A percentile compares a stretch with the other conserved stretches of the same genome.
These are phyloP conservation scores for Grigorovia humatica DNA, from an alignment of 805 yeast species.

Conservation along the genomic window DNA sequence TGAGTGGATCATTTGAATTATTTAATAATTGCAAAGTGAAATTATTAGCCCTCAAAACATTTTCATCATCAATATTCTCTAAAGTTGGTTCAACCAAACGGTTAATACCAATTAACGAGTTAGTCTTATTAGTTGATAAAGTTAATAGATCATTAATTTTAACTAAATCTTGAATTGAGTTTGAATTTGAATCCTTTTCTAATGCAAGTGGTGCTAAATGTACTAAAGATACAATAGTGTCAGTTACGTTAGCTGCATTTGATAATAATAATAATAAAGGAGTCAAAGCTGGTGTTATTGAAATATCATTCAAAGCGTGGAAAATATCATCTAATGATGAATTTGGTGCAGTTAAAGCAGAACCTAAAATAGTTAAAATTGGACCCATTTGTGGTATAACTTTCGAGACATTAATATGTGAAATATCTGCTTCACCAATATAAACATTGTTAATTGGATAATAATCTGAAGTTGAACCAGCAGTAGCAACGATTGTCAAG, in stretches of 20 bases:
- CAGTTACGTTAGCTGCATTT: slow-evolving; percentile 16
- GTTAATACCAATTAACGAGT: slow-evolving; percentile 14
- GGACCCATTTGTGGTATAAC: slow-evolving; percentile 26
- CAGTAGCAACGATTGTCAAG: slow-evolving; percentile 21
- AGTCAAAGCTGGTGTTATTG: slow-evolving; percentile 23
- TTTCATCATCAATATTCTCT: neutral
- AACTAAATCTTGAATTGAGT: slow-evolving; percentile 10
- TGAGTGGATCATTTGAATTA: slow-evolving; percentile 17
- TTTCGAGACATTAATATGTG: slow-evolving; percentile 27
- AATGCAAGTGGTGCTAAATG: slow-evolving; percentile 24
- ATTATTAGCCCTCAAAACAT: slow-evolving; percentile 7
- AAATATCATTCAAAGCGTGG: slow-evolving; percentile 17
- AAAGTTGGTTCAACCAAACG: slow-evolving; percentile 9
- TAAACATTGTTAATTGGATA: slow-evolving; percentile 23
- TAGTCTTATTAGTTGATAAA: slow-evolving; percentile 2
- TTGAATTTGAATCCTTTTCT: slow-evolving; percentile 9
- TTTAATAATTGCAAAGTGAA: slow-evolving; percentile 14
- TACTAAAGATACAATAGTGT: slow-evolving; percentile 17
- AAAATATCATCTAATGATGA: slow-evolving; percentile 15
- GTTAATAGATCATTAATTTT: slow-evolving; percentile 11
- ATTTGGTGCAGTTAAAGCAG: slow-evolving; percentile 23
- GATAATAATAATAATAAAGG: slow-evolving; percentile 23
- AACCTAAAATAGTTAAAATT: slow-evolving; percentile 21
- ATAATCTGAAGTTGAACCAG: slow-evolving; percentile 27
- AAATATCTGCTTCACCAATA: slow-evolving; percentile 25